Conservation (phyloP, 2,329 filamentous ascomycete species). For the Trichoderma brevicompactum region DNA sequence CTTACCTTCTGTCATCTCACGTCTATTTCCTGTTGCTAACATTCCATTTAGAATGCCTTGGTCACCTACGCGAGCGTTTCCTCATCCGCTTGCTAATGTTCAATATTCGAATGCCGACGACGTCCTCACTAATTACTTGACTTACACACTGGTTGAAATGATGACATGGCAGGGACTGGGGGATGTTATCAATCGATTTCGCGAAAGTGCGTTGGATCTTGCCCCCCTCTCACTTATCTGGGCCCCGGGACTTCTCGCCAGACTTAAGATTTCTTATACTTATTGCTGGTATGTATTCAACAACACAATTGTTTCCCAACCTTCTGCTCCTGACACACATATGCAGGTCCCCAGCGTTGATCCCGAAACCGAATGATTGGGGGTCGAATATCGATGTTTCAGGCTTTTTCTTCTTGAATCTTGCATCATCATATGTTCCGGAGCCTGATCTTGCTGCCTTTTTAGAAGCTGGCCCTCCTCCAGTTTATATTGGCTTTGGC, state of each 20-base stretch:
- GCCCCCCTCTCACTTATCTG: slow-evolving; percentile 79
- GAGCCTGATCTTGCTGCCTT: slow-evolving; percentile 68
- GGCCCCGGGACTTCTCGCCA: slow-evolving; percentile 78
- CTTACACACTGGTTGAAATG: slow-evolving; percentile 85
- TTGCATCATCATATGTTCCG: slow-evolving; percentile 69
- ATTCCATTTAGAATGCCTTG: slow-evolving; percentile 77
- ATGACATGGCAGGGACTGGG: slow-evolving; percentile 92
- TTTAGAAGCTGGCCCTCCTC: slow-evolving; percentile 68
- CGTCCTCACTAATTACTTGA: slow-evolving; percentile 79
- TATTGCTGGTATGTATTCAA: slow-evolving; percentile 72
- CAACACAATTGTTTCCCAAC: no score
- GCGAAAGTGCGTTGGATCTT: slow-evolving; percentile 73
- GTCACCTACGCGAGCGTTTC: slow-evolving; percentile 83
- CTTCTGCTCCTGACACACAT: background rate
- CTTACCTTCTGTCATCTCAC: background rate
- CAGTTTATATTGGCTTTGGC: slow-evolving; percentile 82
- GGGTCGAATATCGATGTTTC: slow-evolving; percentile 70
- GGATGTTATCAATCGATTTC: slow-evolving; percentile 87
- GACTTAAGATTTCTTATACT: slow-evolving; percentile 79
- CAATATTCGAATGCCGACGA: slow-evolving; percentile 75
- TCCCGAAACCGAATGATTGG: slow-evolving; percentile 82
- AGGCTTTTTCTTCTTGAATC: slow-evolving; percentile 76
- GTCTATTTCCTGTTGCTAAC: background rate
- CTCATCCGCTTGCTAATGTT: slow-evolving; percentile 84
- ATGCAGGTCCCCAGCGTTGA: slow-evolving; percentile 68